phyloP scores from a whole-genome alignment of 257 asterid genomes.

The Paraleonurus japonicus region DNA sequence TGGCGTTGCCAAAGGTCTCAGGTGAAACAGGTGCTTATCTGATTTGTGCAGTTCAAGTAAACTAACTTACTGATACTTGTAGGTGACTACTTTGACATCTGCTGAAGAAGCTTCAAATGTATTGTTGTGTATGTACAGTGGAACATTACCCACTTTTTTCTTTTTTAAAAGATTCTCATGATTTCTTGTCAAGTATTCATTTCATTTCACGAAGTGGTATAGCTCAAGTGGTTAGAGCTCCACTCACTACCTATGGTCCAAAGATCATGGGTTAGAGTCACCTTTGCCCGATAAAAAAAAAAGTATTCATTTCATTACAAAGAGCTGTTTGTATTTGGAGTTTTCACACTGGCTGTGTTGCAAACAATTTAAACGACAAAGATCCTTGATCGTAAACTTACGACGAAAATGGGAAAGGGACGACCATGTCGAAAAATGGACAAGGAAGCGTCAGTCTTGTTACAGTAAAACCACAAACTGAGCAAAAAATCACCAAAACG shows the following conservation, averaged over 20 bases:
- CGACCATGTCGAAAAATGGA: no score
- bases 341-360: background rate
- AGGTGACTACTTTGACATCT: background rate
- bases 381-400: no score
- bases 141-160: background rate
- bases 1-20: background rate
- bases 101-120: constrained; percentile 23
- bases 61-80: constrained; percentile 26
- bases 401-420: no score
- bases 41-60: constrained; percentile 25
- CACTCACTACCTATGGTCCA: no score
- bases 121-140: constrained; percentile 24
- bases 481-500: no score
- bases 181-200: background rate
- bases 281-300: no score
- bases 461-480: no score
- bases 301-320: background rate
- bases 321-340: background rate
- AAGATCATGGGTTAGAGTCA: no score
- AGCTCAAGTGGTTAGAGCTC: no score
- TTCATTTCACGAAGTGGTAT: no score
- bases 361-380: no score
- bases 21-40: background rate
- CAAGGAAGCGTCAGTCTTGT: no score
- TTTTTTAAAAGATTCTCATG: background rate